Conservation (phyloP, 2,329 filamentous ascomycete genomes). For the Botrytis squamosa region DNA sequence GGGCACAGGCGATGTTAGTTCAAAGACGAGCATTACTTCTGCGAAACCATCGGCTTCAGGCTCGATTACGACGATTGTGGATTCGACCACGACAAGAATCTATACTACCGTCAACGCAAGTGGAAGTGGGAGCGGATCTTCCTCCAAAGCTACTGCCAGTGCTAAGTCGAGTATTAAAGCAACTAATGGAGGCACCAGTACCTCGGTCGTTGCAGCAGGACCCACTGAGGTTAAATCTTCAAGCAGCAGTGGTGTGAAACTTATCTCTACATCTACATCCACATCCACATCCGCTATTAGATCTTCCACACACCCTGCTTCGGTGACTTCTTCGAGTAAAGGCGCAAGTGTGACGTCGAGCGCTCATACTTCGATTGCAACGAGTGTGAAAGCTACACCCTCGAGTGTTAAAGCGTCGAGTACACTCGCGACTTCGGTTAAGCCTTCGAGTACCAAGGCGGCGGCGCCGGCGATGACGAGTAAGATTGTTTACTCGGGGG, state of each 20-base stretch:
- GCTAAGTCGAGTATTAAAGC: background rate
- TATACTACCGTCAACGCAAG: slow-evolving; percentile 6
- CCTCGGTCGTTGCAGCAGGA: background rate
- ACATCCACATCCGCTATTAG: background rate
- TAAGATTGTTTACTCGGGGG: slow-evolving; percentile 14
- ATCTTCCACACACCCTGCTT: background rate
- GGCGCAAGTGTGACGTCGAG: background rate
- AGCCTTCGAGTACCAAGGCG: background rate
- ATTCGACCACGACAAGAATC: background rate
- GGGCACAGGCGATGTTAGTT: background rate
- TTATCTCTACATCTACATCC: background rate
- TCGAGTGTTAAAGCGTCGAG: background rate
- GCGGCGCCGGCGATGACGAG: background rate
- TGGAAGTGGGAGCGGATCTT: background rate
- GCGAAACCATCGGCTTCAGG: background rate
- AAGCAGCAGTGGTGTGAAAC: background rate
- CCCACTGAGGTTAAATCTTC: background rate
- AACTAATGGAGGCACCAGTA: background rate
- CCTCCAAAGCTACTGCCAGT: background rate
- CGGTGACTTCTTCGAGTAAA: background rate
- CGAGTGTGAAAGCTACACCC: no score
- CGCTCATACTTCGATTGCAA: background rate
- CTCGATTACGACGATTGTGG: background rate
- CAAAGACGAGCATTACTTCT: background rate
- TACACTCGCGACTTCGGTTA: background rate